Conservation (phyloP, 2,329 filamentous ascomycete species). For the Trichoderma oligosporum region DNA sequence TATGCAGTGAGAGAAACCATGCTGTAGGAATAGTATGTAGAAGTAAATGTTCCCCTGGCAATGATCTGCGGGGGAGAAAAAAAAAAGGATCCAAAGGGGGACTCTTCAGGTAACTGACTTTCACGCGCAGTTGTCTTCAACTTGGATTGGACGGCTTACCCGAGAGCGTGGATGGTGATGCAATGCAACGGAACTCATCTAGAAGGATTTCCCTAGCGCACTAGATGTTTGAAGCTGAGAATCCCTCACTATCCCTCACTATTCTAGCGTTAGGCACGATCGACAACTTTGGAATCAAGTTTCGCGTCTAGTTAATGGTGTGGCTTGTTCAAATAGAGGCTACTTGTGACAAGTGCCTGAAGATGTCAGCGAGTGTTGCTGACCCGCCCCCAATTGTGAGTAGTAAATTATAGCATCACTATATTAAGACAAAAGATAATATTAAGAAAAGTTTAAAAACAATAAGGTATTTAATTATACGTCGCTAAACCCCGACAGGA, state of each 20-base stretch:
- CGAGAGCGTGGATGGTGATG: neutral
- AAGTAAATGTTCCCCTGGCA: neutral
- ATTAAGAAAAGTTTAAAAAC: too few relatives aligned
- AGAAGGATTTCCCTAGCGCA: neutral
- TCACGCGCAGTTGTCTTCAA: neutral
- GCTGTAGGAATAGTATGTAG: too few relatives aligned
- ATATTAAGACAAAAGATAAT: too few relatives aligned
- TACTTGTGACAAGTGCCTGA: neutral
- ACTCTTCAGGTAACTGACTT: neutral
- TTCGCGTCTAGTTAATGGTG: neutral
- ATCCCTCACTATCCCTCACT: neutral
- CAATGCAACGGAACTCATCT: neutral
- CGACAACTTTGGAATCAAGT: neutral
- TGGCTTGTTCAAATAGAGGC: too few relatives aligned
- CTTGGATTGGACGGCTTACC: neutral
- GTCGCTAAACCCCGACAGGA: too few relatives aligned
- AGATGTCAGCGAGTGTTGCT: neutral
- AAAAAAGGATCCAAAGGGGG: neutral
- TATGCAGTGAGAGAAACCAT: too few relatives aligned
- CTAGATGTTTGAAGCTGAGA: neutral
- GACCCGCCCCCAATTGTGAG: neutral
- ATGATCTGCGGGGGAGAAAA: slow-evolving; percentile 5
- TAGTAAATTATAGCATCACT: neutral
- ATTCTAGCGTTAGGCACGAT: neutral
- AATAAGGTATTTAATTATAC: too few relatives aligned